phyloP scores from a whole-genome alignment of 345 rosid genomes.

The Bruguiera parviflora region DNA sequence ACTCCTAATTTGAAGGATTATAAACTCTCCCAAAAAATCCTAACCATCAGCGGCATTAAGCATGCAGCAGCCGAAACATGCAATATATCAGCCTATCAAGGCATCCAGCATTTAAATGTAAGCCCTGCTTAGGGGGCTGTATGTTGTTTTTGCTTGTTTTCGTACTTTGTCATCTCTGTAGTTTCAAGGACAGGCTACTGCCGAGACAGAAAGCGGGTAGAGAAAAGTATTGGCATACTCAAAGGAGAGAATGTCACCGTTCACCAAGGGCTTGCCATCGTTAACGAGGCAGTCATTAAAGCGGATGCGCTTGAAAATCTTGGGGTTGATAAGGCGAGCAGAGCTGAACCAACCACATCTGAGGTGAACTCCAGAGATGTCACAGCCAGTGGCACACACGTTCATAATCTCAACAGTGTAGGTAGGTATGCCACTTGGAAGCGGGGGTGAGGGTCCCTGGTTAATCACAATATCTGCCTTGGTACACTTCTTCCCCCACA shows the following conservation, averaged over 20 bases:
- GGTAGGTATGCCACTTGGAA: slow-evolving; percentile 73
- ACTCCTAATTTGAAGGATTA: neutral
- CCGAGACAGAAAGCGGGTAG: slow-evolving; percentile 70
- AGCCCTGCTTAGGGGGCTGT: neutral
- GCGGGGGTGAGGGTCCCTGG: slow-evolving; percentile 66
- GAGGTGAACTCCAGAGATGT: slow-evolving; percentile 62
- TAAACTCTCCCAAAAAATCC: neutral
- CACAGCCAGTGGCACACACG: slow-evolving; percentile 63
- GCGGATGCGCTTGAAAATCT: slow-evolving; percentile 66
- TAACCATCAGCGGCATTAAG: neutral
- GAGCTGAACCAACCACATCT: slow-evolving; percentile 95
- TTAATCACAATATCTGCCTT: slow-evolving; percentile 55
- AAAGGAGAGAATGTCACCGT: slow-evolving; percentile 59
- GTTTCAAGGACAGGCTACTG: slow-evolving; percentile 45
- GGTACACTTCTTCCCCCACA: slow-evolving; percentile 55
- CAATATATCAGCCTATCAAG: too few relatives aligned
- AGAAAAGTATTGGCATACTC: slow-evolving; percentile 70
- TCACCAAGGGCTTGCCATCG: slow-evolving; percentile 62
- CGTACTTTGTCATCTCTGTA: neutral
- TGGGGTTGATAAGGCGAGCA: slow-evolving; percentile 65
- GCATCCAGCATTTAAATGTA: too few relatives aligned
- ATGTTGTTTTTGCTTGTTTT: neutral
- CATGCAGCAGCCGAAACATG: too few relatives aligned
- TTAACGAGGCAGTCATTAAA: slow-evolving; percentile 88
- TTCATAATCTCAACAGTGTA: slow-evolving; percentile 76